Evolutionary conservation across 176 grass and related monocot species (phyloP).

Genomic region (Aegilops bicornis): DNA sequence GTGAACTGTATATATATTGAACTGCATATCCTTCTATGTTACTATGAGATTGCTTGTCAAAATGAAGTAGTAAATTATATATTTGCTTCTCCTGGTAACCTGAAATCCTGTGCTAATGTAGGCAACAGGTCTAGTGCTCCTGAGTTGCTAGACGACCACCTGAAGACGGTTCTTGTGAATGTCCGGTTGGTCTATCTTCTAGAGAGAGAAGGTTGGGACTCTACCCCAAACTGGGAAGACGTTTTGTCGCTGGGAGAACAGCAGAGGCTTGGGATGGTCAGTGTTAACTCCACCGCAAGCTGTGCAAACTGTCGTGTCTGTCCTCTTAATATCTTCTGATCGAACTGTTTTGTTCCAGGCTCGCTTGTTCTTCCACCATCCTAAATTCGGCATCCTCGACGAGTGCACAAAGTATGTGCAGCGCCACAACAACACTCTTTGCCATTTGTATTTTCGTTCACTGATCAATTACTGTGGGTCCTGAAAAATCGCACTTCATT

Average conservation of each 20-base stretch:
- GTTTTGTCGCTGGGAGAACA: conserved; percentile 90
- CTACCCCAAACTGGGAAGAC: conserved; percentile 92
- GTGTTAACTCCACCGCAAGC: conserved; percentile 18
- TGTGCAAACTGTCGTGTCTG: not conserved
- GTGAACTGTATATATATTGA: conserved; percentile 1
- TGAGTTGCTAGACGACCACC: conserved; percentile 63
- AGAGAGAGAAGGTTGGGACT: conserved; percentile 96
- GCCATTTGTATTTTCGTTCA: not conserved
- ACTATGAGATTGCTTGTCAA: not conserved
- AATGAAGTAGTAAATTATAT: not conserved
- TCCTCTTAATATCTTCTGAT: not conserved
- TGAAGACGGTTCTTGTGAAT: conserved; percentile 82
- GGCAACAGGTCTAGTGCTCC: conserved; percentile 51
- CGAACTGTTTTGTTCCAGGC: conserved; percentile 58
- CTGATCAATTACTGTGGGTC: conserved; percentile 1
- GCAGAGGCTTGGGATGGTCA: conserved; percentile 97
- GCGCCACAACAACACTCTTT: not conserved
- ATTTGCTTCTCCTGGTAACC: not conserved
- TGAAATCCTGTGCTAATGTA: conserved; percentile 22
- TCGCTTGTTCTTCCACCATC: conserved; percentile 91
- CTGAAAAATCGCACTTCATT: conserved; percentile 16
- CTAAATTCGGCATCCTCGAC: conserved; percentile 88
- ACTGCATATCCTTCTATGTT: not conserved
- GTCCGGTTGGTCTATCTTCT: conserved; percentile 90
- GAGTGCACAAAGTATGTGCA: conserved; percentile 87